Conservation (phyloP, 2,329 filamentous ascomycete species). For the Huntiella savannae region DNA sequence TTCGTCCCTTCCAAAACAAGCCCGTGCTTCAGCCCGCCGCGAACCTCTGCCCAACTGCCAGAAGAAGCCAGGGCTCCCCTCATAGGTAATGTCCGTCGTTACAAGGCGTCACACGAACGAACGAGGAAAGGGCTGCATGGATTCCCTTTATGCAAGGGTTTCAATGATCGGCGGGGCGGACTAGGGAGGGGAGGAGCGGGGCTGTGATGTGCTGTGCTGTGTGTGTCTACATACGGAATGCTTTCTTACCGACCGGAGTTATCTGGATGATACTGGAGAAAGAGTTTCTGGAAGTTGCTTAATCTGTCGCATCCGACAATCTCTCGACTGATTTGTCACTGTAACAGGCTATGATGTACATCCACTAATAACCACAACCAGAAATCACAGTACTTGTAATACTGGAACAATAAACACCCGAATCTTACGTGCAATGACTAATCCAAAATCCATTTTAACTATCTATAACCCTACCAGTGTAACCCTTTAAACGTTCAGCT, state of each 20-base stretch:
- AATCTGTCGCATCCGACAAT: too few relatives aligned
- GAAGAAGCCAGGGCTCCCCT: too few relatives aligned
- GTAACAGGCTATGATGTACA: neutral
- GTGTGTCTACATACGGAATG: too few relatives aligned
- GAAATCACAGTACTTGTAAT: neutral
- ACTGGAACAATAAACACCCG: neutral
- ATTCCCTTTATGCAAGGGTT: neutral
- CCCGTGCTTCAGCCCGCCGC: too few relatives aligned
- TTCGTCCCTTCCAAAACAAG: too few relatives aligned
- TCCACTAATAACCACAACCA: neutral
- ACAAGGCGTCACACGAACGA: neutral
- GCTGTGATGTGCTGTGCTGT: too few relatives aligned
- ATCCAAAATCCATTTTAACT: neutral
- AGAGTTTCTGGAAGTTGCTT: too few relatives aligned
- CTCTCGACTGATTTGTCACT: neutral
- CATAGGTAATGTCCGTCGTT: too few relatives aligned
- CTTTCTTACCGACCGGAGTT: too few relatives aligned
- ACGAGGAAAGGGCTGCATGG: neutral
- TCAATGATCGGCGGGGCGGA: neutral
- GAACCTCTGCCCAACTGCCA: too few relatives aligned
- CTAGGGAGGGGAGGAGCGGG: too few relatives aligned
- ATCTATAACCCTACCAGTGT: neutral
- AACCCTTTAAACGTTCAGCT: slow-evolving; percentile 20
- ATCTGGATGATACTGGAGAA: too few relatives aligned
- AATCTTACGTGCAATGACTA: neutral